Evolutionary conservation across 768 basidiomycete species (phyloP), one percentile per base, ranked within the genome.

Genomic region (Naganishia antarctica): DNA sequence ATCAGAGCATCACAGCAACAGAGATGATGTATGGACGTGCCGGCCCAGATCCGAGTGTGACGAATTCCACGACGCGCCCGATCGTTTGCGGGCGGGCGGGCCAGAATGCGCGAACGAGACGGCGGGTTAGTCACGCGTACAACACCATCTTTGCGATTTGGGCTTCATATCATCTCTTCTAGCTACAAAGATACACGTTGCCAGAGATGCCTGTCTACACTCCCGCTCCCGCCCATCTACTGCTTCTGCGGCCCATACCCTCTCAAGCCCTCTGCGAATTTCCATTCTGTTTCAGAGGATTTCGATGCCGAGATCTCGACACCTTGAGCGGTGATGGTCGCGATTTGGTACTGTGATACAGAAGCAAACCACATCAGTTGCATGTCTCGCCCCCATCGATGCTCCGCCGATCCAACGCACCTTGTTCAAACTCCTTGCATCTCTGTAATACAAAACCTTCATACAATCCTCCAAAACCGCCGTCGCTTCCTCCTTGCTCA

Each of bases 401-500:
- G 28, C 2, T 21, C 15, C 13, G 5, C 23, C 12, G 25, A 50
- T 11, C 29, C 15, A 1, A 32, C 82, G 32, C 68, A 90, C 93
- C 85, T 97, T 96, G 83, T 98, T 89, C 77, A 93, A 80, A 80
- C 89, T 91, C 70, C 94, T 83, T 6, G 94, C 94, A 71, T 99
- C 96, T 46, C 96, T 85, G 80, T 99, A 99, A 80, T 87, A 98
- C 50, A 99, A 83, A 16, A 98, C 92, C 69, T 86, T 85, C 87
- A 99, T 90, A 74, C 88, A 86, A 53, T 88, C 84, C 71, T 88
- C 84, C 60, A 99, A 74, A 65, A 98, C 87, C 71, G 82, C 80
- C 26, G 82, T 80, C 16, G 91, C 96, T 63, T 91, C 84, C 41
- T 86, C 86, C 72, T 89, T 87, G 1, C 87, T 87, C 62, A 98